Base-by-base conservation (phyloP, 371 early-diverging fungal species). In the Mortierella sp. region DNA sequence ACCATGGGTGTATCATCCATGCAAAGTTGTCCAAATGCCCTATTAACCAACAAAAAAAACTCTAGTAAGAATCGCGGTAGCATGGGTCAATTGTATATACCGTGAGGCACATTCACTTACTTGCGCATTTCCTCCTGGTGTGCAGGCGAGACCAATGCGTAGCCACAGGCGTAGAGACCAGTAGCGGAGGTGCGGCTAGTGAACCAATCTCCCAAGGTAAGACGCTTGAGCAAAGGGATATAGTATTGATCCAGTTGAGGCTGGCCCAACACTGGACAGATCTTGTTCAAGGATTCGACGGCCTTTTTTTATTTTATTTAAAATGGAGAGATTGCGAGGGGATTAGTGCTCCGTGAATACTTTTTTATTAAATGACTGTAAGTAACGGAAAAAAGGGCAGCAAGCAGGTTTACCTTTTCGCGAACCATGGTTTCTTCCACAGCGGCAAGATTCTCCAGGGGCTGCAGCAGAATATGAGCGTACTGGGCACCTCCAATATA, bases 1-100 rank as follows among this genome's bases (percentile, higher is more conserved):
- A 97, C 98, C 99, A 99, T 98, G 18, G 99, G 99, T 28, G 97
- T 98, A 54, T 96, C 97, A 83, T 99, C 98, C 71, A 91, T 86
- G 80, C 95, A 93, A 37, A 99, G 91, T 75, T 92, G 91, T 35
- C 89, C 89, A 85, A 90, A 93, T 69, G 89, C 71, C 65, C 89
- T 91, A 63, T 20, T 22, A 14, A 47, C 20, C 49, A 14, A 43
- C 5, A 35, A 28, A 45, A 28, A 45, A 24, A 18, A 14, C 49
- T 51, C 58, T 24, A 26, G 32, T 24, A 43, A 40, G 54, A n/a
- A n/a, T n/a, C 32, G 18, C 57, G 24, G 18, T 54, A 12, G 3
- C 18, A 14, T 22, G 18, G 22, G 6, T 39, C n/a, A 14, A 37
- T 57, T 6, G 26, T n/a, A 60, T 18, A 32, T 40, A 45, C 20